phyloP scores from a whole-genome alignment of 108 stramenopile species.

The Nitzschia palea region DNA sequence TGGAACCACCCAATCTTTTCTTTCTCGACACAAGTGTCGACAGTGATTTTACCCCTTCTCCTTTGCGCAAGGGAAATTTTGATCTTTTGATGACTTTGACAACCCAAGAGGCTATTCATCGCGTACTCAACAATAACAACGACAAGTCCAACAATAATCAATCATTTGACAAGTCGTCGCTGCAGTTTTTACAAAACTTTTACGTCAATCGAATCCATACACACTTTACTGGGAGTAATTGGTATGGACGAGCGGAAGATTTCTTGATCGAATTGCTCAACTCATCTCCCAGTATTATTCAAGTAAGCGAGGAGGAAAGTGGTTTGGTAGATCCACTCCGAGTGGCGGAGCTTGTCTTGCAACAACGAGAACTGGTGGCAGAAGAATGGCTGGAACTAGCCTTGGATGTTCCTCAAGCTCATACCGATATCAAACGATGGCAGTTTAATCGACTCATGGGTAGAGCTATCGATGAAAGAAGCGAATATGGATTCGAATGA shows the following conservation, averaged over 20 bases:
- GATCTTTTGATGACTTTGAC: conserved; percentile 63
- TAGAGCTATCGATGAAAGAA: conserved; percentile 2
- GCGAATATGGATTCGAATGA: conserved; percentile 6
- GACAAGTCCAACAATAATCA: conserved; percentile 7
- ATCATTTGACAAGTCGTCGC: conserved; percentile 9
- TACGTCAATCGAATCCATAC: conserved; percentile 44
- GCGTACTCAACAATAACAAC: conserved; percentile 40
- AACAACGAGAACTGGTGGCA: conserved; percentile 51
- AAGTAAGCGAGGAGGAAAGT: conserved; percentile 17
- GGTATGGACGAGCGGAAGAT: conserved; percentile 74
- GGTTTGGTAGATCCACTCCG: conserved; percentile 55
- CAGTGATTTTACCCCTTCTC: conserved; percentile 39
- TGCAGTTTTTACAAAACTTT: conserved; percentile 43
- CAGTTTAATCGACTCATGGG: conserved; percentile 53
- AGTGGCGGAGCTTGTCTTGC: conserved; percentile 60
- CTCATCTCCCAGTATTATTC: conserved; percentile 33
- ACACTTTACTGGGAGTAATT: conserved; percentile 60
- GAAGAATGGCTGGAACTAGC: conserved; percentile 61
- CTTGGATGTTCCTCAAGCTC: conserved; percentile 42
- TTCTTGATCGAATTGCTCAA: conserved; percentile 69
- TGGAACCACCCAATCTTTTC: conserved; percentile 19
- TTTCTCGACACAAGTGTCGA: conserved; percentile 34
- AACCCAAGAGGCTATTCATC: conserved; percentile 61
- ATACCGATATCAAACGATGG: conserved; percentile 56
- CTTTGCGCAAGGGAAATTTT: conserved; percentile 78